phyloP scores from a whole-genome alignment of 148 eudicot species.

The Cornus kousa region DNA sequence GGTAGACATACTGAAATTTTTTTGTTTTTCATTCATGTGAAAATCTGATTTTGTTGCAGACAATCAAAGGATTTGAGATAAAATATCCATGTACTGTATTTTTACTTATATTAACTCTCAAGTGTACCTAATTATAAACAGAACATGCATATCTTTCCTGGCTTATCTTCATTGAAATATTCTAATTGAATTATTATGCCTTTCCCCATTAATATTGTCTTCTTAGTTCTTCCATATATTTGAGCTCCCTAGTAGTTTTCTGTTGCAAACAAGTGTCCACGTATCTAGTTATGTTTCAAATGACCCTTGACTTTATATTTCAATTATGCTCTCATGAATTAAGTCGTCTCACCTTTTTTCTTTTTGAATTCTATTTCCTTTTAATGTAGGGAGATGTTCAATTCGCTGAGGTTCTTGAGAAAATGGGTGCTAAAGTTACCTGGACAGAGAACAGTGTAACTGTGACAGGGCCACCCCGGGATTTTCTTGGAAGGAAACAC shows the following conservation, averaged over 20 bases:
- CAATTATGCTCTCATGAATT: not conserved
- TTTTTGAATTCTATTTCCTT: not conserved
- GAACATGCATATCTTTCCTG: not conserved
- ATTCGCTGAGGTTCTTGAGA: conserved; percentile 94
- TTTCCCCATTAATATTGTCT: not conserved
- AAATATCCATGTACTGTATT: not conserved
- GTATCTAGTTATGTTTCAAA: not conserved
- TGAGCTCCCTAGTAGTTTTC: not conserved
- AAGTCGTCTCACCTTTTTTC: conserved; percentile 11
- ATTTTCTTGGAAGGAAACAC: conserved; percentile 69
- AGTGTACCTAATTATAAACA: not conserved
- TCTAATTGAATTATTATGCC: not conserved
- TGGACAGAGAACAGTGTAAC: conserved; percentile 98
- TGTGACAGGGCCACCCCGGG: conserved; percentile 81
- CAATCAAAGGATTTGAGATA: not conserved
- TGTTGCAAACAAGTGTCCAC: not conserved
- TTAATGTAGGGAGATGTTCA: conserved; percentile 82
- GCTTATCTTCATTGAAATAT: not conserved
- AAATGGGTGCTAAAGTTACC: conserved; percentile 92
- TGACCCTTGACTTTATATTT: not conserved
- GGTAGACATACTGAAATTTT: not conserved
- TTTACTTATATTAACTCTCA: not conserved
- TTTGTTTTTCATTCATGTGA: not conserved
- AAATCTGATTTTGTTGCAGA: not conserved
- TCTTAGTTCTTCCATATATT: not conserved